Evolutionary conservation across 1,284 basidiomycete species (phyloP).

Genomic region (Thelephora terrestris): DNA sequence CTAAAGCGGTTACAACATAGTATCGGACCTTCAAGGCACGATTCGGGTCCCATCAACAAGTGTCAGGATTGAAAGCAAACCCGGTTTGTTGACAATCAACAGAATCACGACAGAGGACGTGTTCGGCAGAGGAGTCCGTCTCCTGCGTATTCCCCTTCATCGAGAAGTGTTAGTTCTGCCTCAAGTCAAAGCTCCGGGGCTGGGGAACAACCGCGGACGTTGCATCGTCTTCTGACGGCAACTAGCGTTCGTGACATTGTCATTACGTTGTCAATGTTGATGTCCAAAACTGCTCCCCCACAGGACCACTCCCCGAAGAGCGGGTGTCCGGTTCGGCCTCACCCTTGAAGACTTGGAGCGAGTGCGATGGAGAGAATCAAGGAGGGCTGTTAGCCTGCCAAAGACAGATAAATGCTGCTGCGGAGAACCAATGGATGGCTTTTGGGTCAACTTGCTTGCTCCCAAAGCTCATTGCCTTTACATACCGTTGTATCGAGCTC

Average conservation of each 20-base stretch:
- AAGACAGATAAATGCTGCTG: too few species aligned
- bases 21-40: slow-evolving; percentile 32
- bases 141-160: slow-evolving; percentile 8
- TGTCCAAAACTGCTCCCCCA: slow-evolving; percentile 19
- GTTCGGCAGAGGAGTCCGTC: slow-evolving; percentile 21
- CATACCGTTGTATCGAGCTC: too few species aligned
- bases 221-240: slow-evolving; percentile 52
- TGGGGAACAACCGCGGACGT: slow-evolving; percentile 35
- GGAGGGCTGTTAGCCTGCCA: too few species aligned
- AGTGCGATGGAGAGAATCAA: too few species aligned
- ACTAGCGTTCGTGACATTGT: slow-evolving; percentile 30
- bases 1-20: slow-evolving; percentile 44
- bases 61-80: slow-evolving; percentile 9
- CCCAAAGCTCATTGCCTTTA: too few species aligned
- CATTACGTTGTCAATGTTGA: slow-evolving; percentile 24
- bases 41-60: slow-evolving; percentile 21
- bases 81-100: background rate
- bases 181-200: slow-evolving; percentile 35
- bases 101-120: slow-evolving; percentile 15
- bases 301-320: background rate
- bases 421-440: too few species aligned
- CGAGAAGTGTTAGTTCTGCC: background rate
- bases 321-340: too few species aligned
- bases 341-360: too few species aligned
- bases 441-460: too few species aligned